Percentiles rank a stretch among this genome's conserved stretches.
Conservation (phyloP, 2,329 filamentous ascomycete species). For the Tolypocladium inflatum region DNA sequence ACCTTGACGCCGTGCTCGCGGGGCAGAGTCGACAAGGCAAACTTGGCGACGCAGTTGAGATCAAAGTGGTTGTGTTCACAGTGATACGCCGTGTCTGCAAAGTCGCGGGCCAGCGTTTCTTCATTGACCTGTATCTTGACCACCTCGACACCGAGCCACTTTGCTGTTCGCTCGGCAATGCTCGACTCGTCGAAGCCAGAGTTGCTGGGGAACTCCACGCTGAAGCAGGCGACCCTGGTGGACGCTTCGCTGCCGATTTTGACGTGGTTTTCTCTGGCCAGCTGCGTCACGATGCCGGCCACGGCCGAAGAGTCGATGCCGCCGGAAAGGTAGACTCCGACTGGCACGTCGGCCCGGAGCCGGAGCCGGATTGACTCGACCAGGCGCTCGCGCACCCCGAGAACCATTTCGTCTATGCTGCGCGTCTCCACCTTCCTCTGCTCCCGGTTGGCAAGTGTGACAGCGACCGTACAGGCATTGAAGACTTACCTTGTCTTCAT, state of each 20-base stretch:
- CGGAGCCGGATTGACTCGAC: slow-evolving; percentile 42
- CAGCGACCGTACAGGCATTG: neutral
- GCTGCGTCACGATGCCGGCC: slow-evolving; percentile 44
- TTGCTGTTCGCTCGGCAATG: slow-evolving; percentile 21
- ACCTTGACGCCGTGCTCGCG: slow-evolving; percentile 39
- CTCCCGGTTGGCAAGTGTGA: neutral
- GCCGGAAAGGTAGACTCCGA: slow-evolving; percentile 47
- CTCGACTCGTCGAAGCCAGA: slow-evolving; percentile 37
- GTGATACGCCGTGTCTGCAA: slow-evolving; percentile 19
- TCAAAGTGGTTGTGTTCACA: slow-evolving; percentile 27
- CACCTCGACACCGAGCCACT: slow-evolving; percentile 20
- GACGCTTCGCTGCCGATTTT: slow-evolving; percentile 32
- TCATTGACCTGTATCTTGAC: slow-evolving; percentile 17
- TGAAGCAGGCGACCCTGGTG: slow-evolving; percentile 29
- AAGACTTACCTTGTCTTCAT: slow-evolving; percentile 35
- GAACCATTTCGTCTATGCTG: slow-evolving; percentile 39
- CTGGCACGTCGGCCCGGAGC: slow-evolving; percentile 45
- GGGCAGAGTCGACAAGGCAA: slow-evolving; percentile 33
- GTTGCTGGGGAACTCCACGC: slow-evolving; percentile 40
- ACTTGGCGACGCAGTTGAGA: slow-evolving; percentile 42
- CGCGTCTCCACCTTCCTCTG: slow-evolving; percentile 27
- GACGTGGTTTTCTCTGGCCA: slow-evolving; percentile 34
- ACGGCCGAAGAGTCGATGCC: slow-evolving; percentile 48
- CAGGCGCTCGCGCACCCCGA: slow-evolving; percentile 36
- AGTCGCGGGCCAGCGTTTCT: slow-evolving; percentile 15